These are phyloP conservation scores for Rosa multiflora DNA, from an alignment of 306 rosid species.

Conservation along the genomic window DNA sequence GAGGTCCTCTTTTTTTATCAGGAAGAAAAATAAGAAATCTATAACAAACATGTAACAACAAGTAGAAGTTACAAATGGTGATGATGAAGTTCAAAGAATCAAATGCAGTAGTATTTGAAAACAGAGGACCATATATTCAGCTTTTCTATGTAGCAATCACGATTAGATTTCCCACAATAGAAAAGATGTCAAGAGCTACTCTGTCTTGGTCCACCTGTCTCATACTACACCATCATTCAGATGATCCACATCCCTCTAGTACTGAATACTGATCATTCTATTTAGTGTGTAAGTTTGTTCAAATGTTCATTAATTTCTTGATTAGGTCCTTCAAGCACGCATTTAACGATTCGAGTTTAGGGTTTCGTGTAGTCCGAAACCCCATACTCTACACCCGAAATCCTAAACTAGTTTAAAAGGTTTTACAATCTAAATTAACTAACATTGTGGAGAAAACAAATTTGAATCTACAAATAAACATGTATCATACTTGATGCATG, in stretches of 20 bases:
- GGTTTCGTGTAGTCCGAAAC: background rate
- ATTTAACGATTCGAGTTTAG: background rate
- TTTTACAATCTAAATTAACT: background rate
- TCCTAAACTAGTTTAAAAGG: background rate
- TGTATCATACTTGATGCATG: background rate
- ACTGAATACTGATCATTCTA: background rate
- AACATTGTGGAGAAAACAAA: background rate
- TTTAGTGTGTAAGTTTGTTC: background rate
- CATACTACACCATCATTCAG: constrained; percentile 2
- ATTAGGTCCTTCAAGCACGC: background rate
- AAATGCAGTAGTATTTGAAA: constrained; percentile 17
- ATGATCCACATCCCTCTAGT: background rate
- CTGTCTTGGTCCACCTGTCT: constrained; percentile 28
- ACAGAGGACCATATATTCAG: constrained; percentile 32
- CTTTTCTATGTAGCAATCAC: constrained; percentile 26
- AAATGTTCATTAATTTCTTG: background rate
- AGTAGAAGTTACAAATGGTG: constrained; percentile 22
- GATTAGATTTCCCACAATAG: constrained; percentile 29
- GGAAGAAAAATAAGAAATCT: constrained; percentile 19
- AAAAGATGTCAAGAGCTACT: constrained; percentile 29
- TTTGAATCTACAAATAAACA: background rate
- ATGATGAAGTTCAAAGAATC: constrained; percentile 27
- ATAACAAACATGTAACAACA: constrained; percentile 10
- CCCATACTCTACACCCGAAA: background rate
- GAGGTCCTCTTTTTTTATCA: constrained; percentile 25